Percentiles rank a stretch among this genome's conserved stretches.
These are phyloP conservation scores for Dorcoceras hygrometricum DNA, from an alignment of 257 asterid genomes.

Conservation along the genomic window DNA sequence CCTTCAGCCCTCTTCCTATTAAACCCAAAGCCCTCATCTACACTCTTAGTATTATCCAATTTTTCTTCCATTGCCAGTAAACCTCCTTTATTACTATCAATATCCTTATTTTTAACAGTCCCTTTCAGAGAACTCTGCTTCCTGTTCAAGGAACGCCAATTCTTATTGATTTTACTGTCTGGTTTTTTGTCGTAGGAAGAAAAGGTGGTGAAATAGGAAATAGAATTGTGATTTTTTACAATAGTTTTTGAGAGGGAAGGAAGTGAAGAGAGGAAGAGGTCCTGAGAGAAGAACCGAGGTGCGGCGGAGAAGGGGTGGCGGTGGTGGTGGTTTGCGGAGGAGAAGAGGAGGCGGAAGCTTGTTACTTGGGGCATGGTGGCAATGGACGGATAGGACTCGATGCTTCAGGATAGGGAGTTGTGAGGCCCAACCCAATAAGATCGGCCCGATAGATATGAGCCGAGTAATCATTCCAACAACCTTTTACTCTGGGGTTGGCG, in stretches of 20 bases:
- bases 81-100: slow-evolving; percentile 33
- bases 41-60: slow-evolving; percentile 17
- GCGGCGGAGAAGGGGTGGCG: slow-evolving; percentile 44
- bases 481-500: too few relatives aligned
- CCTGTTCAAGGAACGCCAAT: slow-evolving; percentile 45
- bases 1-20: slow-evolving; percentile 89
- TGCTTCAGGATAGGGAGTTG: not conserved
- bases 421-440: not conserved
- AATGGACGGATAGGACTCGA: not conserved
- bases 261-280: slow-evolving; percentile 34
- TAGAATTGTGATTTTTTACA: slow-evolving; percentile 25
- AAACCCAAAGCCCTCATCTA: slow-evolving; percentile 44
- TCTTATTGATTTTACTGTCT: slow-evolving; percentile 8
- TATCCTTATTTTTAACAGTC: slow-evolving; percentile 29
- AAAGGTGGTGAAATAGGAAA: slow-evolving; percentile 32
- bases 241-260: slow-evolving; percentile 22
- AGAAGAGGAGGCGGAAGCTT: slow-evolving; percentile 66
- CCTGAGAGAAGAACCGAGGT: slow-evolving; percentile 19
- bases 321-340: slow-evolving; percentile 46
- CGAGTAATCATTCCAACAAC: too few relatives aligned
- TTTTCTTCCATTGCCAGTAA: slow-evolving; percentile 45
- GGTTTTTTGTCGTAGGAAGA: slow-evolving; percentile 45
- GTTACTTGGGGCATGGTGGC: slow-evolving; percentile 46
- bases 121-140: slow-evolving; percentile 33
- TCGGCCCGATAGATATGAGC: too few relatives aligned